Percentiles rank a stretch among this genome's conserved stretches.
phyloP scores from a whole-genome alignment of 805 yeast species.

The Pichia nanzhaoensis region DNA sequence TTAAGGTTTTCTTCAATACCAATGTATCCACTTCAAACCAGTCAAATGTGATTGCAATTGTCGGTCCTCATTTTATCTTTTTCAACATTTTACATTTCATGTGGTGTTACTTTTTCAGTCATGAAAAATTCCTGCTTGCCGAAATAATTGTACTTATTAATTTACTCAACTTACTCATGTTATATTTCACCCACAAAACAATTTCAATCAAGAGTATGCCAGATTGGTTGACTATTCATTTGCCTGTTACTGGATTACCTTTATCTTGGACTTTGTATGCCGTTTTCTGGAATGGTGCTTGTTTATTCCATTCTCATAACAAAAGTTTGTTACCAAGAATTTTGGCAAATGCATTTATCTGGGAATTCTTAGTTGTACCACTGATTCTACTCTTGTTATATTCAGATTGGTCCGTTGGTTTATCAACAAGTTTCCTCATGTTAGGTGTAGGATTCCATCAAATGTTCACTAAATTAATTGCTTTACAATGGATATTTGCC shows the following conservation, averaged over 20 bases:
- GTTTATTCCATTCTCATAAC: slow-evolving; percentile 55
- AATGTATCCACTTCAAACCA: slow-evolving; percentile 22
- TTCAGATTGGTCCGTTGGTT: slow-evolving; percentile 67
- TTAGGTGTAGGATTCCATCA: slow-evolving; percentile 70
- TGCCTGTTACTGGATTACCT: slow-evolving; percentile 64
- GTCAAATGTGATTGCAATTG: slow-evolving; percentile 30
- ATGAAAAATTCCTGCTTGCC: slow-evolving; percentile 49
- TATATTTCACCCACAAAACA: slow-evolving; percentile 56
- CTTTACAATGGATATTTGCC: slow-evolving; percentile 84
- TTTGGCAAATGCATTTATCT: slow-evolving; percentile 64
- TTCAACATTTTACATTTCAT: slow-evolving; percentile 54
- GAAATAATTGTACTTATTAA: slow-evolving; percentile 55
- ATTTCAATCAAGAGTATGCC: slow-evolving; percentile 44
- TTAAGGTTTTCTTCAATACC: slow-evolving; percentile 33
- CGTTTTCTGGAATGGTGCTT: slow-evolving; percentile 83
- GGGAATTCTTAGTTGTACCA: slow-evolving; percentile 72
- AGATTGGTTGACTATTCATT: slow-evolving; percentile 54
- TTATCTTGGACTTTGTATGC: slow-evolving; percentile 68
- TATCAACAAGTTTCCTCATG: slow-evolving; percentile 48
- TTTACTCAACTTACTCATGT: slow-evolving; percentile 48
- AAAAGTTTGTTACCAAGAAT: slow-evolving; percentile 51
- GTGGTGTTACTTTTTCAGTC: slow-evolving; percentile 60
- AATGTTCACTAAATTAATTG: slow-evolving; percentile 58
- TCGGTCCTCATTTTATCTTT: slow-evolving; percentile 56
- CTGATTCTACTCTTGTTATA: slow-evolving; percentile 46